Evolutionary conservation across 2,329 filamentous ascomycete species (phyloP).

Genomic region (Gaeumannomyces tritici): DNA sequence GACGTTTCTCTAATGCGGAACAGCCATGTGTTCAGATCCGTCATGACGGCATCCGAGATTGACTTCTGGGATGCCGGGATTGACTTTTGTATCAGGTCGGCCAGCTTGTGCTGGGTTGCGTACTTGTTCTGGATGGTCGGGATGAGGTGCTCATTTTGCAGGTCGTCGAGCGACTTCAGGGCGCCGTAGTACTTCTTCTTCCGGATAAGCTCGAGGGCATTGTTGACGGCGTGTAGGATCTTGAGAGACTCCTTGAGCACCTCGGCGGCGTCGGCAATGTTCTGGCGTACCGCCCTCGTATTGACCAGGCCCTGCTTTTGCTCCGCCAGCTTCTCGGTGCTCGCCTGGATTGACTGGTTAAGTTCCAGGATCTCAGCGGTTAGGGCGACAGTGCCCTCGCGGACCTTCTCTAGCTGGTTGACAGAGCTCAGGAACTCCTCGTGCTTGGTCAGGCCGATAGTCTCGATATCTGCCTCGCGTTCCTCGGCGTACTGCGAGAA

Average conservation of each 20-base stretch:
- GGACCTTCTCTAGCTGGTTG: slow-evolving; percentile 83
- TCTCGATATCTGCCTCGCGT: slow-evolving; percentile 84
- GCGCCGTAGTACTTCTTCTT: slow-evolving; percentile 96
- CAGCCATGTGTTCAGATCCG: slow-evolving; percentile 92
- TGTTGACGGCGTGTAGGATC: slow-evolving; percentile 84
- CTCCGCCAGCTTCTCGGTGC: slow-evolving; percentile 85
- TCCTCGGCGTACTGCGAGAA: slow-evolving; percentile 75
- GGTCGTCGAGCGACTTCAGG: slow-evolving; percentile 83
- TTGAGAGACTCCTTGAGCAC: slow-evolving; percentile 86
- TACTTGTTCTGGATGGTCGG: slow-evolving; percentile 68
- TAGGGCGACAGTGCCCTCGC: slow-evolving; percentile 79
- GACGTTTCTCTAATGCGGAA: slow-evolving; percentile 92
- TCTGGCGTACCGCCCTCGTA: slow-evolving; percentile 83
- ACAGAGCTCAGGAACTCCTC: slow-evolving; percentile 94
- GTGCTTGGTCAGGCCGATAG: slow-evolving; percentile 89
- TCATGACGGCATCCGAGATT: slow-evolving; percentile 95
- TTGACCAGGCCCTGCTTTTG: slow-evolving; percentile 94
- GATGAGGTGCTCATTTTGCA: slow-evolving; percentile 87
- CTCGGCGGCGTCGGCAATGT: slow-evolving; percentile 86
- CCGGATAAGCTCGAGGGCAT: slow-evolving; percentile 81
- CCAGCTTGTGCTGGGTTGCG: slow-evolving; percentile 88
- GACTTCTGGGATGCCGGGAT: slow-evolving; percentile 86
- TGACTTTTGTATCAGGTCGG: slow-evolving; percentile 90
- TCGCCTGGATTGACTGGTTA: slow-evolving; percentile 90
- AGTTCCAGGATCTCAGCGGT: slow-evolving; percentile 86